phyloP scores from a whole-genome alignment of 352 stramenopile genomes.

The Phytophthora hybrid region DNA sequence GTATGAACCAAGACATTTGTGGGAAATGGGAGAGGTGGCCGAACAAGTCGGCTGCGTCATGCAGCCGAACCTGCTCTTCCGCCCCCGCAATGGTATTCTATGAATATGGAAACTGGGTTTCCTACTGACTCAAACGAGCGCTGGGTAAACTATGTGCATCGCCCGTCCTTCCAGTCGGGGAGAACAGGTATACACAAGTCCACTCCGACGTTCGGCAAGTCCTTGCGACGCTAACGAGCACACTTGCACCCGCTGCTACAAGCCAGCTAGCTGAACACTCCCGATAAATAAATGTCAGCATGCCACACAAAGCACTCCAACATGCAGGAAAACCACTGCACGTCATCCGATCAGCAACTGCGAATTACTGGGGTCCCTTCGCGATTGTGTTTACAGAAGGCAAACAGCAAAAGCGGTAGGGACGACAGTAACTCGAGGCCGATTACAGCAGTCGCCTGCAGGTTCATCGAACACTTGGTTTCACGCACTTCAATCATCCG shows the following conservation, averaged over 20 bases:
- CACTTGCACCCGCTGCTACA: conserved; percentile 6
- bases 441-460: conserved; percentile 42
- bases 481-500: conserved; percentile 13
- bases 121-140: conserved; percentile 25
- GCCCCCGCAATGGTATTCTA: conserved; percentile 31
- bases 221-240: conserved; percentile 13
- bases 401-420: conserved; percentile 34
- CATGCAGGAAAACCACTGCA: conserved; percentile 26
- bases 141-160: conserved; percentile 17
- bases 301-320: conserved; percentile 40
- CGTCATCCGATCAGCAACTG: conserved; percentile 18
- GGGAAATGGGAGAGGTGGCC: conserved; percentile 15
- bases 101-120: conserved; percentile 30
- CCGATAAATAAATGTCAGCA: conserved; percentile 44
- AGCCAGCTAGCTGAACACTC: conserved; percentile 34
- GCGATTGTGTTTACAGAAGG: conserved; percentile 41
- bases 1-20: background rate
- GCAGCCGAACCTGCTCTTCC: conserved; percentile 26
- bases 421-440: conserved; percentile 19
- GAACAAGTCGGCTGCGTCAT: conserved; percentile 35
- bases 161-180: conserved; percentile 37
- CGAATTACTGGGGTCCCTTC: conserved; percentile 17
- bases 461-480: conserved; percentile 29
- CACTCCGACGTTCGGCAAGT: conserved; percentile 18
- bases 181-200: conserved; percentile 31